phyloP scores from a whole-genome alignment of 768 basidiomycete species.

The Tephrocybe sp. region DNA sequence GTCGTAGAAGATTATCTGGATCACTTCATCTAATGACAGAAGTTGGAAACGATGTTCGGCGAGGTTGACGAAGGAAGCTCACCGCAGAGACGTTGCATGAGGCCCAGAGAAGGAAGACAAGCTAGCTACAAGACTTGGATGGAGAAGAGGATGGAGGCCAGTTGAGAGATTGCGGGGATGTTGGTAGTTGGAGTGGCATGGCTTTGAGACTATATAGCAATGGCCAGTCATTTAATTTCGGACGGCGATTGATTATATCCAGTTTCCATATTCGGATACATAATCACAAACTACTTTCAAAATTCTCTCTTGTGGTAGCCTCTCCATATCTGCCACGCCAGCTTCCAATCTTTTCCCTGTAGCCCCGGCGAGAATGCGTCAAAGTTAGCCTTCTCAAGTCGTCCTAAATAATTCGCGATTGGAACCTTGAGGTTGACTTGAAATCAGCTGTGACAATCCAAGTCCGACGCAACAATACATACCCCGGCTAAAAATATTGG shows the following conservation, averaged over 20 bases:
- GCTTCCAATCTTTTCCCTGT: conserved; percentile 69
- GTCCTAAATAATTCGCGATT: conserved; percentile 57
- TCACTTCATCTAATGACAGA: conserved; percentile 49
- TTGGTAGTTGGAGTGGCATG: conserved; percentile 17
- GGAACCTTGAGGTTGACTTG: conserved; percentile 49
- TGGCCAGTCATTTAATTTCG: conserved; percentile 29
- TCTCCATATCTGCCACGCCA: conserved; percentile 68
- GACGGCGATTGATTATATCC: conserved; percentile 46
- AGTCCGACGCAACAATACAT: conserved; percentile 29
- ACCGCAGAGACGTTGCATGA: conserved; percentile 72
- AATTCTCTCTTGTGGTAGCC: conserved; percentile 38
- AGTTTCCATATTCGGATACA: conserved; percentile 17
- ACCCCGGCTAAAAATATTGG: conserved; percentile 75
- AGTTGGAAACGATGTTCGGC: conserved; percentile 10
- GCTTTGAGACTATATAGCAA: not conserved
- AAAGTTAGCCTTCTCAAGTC: conserved; percentile 69
- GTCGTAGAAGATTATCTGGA: conserved; percentile 73
- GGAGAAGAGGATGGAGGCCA: not conserved
- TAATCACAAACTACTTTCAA: conserved; percentile 20
- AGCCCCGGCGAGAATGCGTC: conserved; percentile 65
- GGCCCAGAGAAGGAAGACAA: conserved; percentile 15
- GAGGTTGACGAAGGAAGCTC: conserved; percentile 24
- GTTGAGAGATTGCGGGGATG: not conserved
- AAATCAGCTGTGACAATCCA: conserved; percentile 16
- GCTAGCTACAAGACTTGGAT: conserved; percentile 5